Evolutionary conservation across 2,329 filamentous ascomycete genomes (phyloP).

Genomic region (Aspergillus fructus): DNA sequence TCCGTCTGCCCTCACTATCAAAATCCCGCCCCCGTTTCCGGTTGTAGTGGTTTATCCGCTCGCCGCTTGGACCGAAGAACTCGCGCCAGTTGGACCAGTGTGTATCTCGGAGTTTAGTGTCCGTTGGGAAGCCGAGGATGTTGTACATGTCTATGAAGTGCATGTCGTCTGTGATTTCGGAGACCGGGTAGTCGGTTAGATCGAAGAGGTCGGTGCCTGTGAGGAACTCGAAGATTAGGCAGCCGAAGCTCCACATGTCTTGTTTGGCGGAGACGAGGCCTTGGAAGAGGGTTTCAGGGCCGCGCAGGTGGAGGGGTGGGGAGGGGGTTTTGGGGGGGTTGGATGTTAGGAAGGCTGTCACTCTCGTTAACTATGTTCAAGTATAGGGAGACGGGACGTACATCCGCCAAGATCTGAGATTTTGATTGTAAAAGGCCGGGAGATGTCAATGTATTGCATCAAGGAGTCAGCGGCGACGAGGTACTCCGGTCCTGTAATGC

Average conservation of each 20-base stretch:
- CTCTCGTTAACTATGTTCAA: neutral
- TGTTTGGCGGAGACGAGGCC: neutral
- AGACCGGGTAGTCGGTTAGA: neutral
- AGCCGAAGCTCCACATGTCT: conserved; percentile 11
- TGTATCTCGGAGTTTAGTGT: neutral
- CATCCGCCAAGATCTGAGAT: conserved; percentile 4
- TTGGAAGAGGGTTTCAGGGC: conserved; percentile 7
- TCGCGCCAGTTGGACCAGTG: conserved; percentile 2
- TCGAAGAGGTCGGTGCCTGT: conserved; percentile 1
- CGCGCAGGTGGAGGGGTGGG: neutral
- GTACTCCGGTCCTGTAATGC: neutral
- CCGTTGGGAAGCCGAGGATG: neutral
- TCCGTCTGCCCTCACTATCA: neutral
- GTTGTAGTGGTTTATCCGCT: neutral
- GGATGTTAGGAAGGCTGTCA: neutral
- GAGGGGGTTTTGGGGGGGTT: neutral
- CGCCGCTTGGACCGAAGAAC: neutral
- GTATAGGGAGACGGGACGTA: neutral
- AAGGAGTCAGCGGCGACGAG: neutral
- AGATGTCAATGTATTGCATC: conserved; percentile 1
- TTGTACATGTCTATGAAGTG: conserved; percentile 11
- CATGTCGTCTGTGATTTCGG: neutral
- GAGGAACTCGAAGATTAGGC: conserved; percentile 6
- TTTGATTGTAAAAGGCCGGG: neutral
- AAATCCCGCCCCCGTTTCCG: neutral